phyloP scores from a whole-genome alignment of 176 grass and related monocot species.

The Oryza punctata region DNA sequence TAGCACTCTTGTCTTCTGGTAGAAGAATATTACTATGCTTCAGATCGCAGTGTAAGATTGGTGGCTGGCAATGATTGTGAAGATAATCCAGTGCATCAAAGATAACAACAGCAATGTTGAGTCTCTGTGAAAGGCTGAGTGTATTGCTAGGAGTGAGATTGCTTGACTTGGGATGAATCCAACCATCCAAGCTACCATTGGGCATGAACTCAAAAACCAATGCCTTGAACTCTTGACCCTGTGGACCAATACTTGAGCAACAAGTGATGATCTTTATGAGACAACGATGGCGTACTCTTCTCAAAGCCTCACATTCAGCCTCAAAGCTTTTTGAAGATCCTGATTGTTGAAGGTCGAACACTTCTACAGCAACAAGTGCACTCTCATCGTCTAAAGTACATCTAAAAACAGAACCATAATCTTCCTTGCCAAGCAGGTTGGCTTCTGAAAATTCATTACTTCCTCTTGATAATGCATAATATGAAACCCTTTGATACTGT shows the following conservation, averaged over 20 bases:
- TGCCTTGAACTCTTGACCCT: conserved; percentile 41
- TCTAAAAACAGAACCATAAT: conserved; percentile 34
- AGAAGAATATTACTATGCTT: conserved; percentile 72
- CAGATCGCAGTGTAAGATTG: conserved; percentile 59
- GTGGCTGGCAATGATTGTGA: conserved; percentile 24
- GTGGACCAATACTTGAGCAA: conserved; percentile 31
- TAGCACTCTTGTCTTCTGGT: conserved; percentile 40
- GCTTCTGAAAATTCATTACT: conserved; percentile 32
- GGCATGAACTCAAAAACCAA: conserved; percentile 39
- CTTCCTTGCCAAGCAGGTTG: conserved; percentile 26
- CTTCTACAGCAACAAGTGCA: conserved; percentile 7
- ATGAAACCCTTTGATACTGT: conserved; percentile 12
- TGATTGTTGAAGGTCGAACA: conserved; percentile 32
- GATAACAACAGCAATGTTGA: conserved; percentile 23
- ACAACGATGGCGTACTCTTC: conserved; percentile 38
- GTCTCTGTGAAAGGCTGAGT: conserved; percentile 33
- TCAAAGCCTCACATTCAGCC: conserved; percentile 41
- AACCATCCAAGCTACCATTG: conserved; percentile 37
- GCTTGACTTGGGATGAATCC: conserved; percentile 32
- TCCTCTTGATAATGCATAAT: conserved; percentile 18
- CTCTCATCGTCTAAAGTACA: neutral
- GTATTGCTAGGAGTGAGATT: neutral
- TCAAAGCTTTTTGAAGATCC: conserved; percentile 37
- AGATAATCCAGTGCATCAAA: conserved; percentile 39
- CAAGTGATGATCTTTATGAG: conserved; percentile 44